phyloP scores from a whole-genome alignment of 1,139 yeast species.

The Pneumocystis carinii region DNA sequence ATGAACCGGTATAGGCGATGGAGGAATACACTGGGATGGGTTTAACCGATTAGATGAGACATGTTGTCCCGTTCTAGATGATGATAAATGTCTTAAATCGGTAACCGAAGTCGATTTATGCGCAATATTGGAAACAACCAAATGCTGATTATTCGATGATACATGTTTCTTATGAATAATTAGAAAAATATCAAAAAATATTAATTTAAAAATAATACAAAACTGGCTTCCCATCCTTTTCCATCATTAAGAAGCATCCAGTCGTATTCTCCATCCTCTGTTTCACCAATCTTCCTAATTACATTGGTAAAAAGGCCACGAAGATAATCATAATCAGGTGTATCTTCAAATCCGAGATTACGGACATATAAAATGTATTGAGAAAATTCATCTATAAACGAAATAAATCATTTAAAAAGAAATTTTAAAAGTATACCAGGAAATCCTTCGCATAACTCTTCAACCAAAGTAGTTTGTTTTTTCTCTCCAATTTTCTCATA shows the following conservation, averaged over 20 bases:
- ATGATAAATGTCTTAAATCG: slow-evolving; percentile 6
- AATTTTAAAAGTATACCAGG: slow-evolving; percentile 28
- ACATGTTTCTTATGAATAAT: slow-evolving; percentile 41
- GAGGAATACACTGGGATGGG: slow-evolving; percentile 7
- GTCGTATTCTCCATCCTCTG: slow-evolving; percentile 77
- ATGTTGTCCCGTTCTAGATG: slow-evolving; percentile 1
- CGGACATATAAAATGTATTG: slow-evolving; percentile 76
- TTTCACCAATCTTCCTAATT: slow-evolving; percentile 52
- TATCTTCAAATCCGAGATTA: slow-evolving; percentile 73
- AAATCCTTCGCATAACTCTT: slow-evolving; percentile 63
- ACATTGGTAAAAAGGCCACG: slow-evolving; percentile 62
- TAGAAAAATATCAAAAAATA: slow-evolving; percentile 47
- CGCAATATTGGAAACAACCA: slow-evolving; percentile 22
- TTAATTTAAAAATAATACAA: slow-evolving; percentile 35
- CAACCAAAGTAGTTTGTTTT: slow-evolving; percentile 71
- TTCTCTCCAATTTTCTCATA: slow-evolving; percentile 94
- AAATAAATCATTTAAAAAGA: background rate
- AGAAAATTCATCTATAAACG: slow-evolving; percentile 46
- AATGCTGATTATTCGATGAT: slow-evolving; percentile 18
- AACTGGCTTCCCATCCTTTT: slow-evolving; percentile 77
- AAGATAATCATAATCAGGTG: slow-evolving; percentile 83
- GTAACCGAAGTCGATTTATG: slow-evolving; percentile 18
- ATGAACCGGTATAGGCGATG: slow-evolving; percentile 5
- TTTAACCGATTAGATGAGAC: slow-evolving; percentile 9
- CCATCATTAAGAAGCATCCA: slow-evolving; percentile 91